Evolutionary conservation across 2,329 filamentous ascomycete species (phyloP).

Genomic region (Alternaria ventricosa): DNA sequence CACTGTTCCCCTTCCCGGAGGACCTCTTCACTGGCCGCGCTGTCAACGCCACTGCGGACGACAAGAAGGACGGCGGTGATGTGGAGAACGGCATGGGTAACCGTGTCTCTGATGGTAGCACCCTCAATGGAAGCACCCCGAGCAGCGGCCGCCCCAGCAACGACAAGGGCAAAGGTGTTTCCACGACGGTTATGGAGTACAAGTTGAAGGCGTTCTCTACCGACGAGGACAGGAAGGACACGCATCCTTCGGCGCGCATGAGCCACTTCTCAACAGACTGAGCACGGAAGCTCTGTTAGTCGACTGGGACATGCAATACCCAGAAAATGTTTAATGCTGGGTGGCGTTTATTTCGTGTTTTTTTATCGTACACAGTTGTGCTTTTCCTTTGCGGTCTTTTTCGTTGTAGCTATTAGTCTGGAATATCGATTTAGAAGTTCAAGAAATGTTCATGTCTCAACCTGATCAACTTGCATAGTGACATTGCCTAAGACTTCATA

Average conservation of each 20-base stretch:
- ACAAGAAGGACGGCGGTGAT: background rate
- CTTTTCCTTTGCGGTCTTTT: background rate
- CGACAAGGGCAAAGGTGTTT: background rate
- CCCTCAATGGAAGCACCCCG: background rate
- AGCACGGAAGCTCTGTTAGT: background rate
- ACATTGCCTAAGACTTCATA: background rate
- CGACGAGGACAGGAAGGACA: background rate
- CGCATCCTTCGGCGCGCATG: background rate
- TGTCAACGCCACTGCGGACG: constrained; percentile 8
- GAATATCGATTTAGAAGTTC: background rate
- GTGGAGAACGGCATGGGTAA: background rate
- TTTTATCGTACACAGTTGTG: background rate
- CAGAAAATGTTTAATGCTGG: background rate
- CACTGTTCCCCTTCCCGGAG: constrained; percentile 41
- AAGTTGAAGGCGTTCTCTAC: constrained; percentile 2
- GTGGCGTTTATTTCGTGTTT: background rate
- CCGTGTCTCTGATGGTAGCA: background rate
- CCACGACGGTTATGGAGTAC: background rate
- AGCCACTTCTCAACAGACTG: background rate
- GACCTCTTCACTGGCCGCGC: constrained; percentile 21
- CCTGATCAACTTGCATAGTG: background rate
- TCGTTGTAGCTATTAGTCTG: background rate
- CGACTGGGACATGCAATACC: background rate
- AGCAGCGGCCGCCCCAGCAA: background rate
- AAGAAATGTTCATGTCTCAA: background rate